Evolutionary conservation across 78 protist species (phyloP).

Genomic region (Bodo saltans): DNA sequence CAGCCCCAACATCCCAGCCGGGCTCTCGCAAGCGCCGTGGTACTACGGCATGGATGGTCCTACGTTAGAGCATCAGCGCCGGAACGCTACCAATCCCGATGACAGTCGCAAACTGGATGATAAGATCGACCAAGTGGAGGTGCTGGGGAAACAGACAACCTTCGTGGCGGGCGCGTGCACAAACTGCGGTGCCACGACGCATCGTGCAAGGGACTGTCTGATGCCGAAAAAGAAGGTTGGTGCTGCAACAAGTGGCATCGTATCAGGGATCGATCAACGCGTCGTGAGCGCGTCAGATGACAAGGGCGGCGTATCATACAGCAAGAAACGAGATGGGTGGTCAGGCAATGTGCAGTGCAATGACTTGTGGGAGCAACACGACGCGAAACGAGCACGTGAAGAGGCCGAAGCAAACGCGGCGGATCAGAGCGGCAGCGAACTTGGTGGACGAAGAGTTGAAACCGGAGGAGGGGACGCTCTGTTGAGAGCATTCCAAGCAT

Average conservation of each 20-base stretch:
- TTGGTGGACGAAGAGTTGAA: too few relatives aligned
- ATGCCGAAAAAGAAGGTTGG: slow-evolving; percentile 86
- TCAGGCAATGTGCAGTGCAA: too few relatives aligned
- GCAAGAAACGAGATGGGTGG: slow-evolving; percentile 78
- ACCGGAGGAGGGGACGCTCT: too few relatives aligned
- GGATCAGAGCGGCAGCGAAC: not conserved
- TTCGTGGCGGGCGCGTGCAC: slow-evolving; percentile 95
- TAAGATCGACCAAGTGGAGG: not conserved
- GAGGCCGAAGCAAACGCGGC: slow-evolving; percentile 35
- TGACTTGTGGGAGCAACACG: slow-evolving; percentile 64
- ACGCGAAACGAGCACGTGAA: not conserved
- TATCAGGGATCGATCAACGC: slow-evolving; percentile 71
- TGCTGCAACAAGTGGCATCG: slow-evolving; percentile 62
- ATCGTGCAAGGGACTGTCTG: slow-evolving; percentile 59
- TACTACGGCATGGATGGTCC: slow-evolving; percentile 48
- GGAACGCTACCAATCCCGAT: not conserved
- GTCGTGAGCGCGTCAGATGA: not conserved
- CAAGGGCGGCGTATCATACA: slow-evolving; percentile 48
- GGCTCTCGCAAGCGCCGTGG: slow-evolving; percentile 82
- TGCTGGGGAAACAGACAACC: slow-evolving; percentile 44
- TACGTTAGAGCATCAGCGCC: slow-evolving; percentile 77
- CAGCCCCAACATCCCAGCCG: slow-evolving; percentile 73
- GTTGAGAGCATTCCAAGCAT: not conserved
- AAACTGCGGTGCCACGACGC: slow-evolving; percentile 97
- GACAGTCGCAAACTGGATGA: not conserved